phyloP scores from a whole-genome alignment of 768 basidiomycete genomes.

The Leucosporidium creatinivorum region DNA sequence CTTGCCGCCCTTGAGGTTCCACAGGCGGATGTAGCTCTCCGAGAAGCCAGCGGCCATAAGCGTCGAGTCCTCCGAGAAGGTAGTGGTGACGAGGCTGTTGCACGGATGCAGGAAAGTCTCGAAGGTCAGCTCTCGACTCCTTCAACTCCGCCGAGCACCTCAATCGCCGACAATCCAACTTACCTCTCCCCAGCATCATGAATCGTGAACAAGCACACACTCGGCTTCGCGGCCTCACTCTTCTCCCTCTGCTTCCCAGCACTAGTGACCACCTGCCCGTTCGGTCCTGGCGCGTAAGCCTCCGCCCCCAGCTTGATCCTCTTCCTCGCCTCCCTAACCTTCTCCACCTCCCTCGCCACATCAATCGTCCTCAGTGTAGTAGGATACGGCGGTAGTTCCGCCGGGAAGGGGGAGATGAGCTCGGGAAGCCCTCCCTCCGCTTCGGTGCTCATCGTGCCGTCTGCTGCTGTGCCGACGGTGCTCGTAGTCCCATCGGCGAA shows the following conservation, averaged over 20 bases:
- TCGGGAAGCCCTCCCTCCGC: not conserved
- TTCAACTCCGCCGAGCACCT: not conserved
- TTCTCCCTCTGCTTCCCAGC: constrained; percentile 39
- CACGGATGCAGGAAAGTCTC: not conserved
- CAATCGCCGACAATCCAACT: constrained; percentile 36
- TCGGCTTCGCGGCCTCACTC: constrained; percentile 59
- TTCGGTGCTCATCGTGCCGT: not conserved
- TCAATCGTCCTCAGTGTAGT: constrained; percentile 75
- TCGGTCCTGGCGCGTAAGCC: constrained; percentile 41
- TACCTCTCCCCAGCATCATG: constrained; percentile 95
- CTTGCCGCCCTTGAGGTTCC: constrained; percentile 90
- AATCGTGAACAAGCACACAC: constrained; percentile 88
- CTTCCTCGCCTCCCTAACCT: constrained; percentile 80
- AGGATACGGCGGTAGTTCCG: constrained; percentile 74
- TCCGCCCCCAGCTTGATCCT: constrained; percentile 81
- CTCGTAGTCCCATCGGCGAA: not conserved
- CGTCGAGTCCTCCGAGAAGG: constrained; percentile 84
- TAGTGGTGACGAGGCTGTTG: constrained; percentile 67
- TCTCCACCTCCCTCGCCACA: constrained; percentile 81
- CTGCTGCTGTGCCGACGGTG: not conserved
- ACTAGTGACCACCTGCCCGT: constrained; percentile 50
- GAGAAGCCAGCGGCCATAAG: constrained; percentile 91
- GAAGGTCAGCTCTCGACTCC: too few species aligned
- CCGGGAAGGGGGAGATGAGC: constrained; percentile 53
- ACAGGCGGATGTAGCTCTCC: constrained; percentile 88